Evolutionary conservation across 257 asterid genomes (phyloP).

Genomic region (Salvia splendens): DNA sequence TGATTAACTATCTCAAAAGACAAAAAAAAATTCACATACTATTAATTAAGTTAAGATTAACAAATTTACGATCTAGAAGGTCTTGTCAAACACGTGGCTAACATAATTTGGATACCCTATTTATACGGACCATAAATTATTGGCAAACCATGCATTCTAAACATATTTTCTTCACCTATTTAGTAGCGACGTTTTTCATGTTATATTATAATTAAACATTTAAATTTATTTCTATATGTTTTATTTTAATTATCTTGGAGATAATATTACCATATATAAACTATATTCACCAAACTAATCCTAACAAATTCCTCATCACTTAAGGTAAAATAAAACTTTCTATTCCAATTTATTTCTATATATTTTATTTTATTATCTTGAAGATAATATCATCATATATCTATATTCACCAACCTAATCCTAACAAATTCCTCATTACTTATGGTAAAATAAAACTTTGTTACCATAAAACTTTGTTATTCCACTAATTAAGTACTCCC

Average conservation of each 20-base stretch:
- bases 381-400: neutral
- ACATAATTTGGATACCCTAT: constrained; percentile 15
- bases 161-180: neutral
- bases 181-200: neutral
- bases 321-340: neutral
- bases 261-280: neutral
- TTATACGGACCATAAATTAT: constrained; percentile 1
- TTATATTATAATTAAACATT: neutral
- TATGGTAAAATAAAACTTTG: too few relatives aligned
- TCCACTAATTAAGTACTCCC: too few relatives aligned
- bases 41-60: constrained; percentile 7
- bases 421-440: too few relatives aligned
- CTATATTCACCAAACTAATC: too few relatives aligned
- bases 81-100: constrained; percentile 30
- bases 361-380: neutral
- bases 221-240: neutral
- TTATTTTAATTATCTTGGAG: neutral
- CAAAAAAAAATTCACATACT: neutral
- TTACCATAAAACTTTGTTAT: too few relatives aligned
- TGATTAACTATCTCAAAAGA: neutral
- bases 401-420: constrained; percentile 12
- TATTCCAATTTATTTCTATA: too few relatives aligned
- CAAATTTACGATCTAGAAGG: constrained; percentile 40
- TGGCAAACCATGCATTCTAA: constrained; percentile 6
- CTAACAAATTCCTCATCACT: constrained; percentile 8